phyloP scores from a whole-genome alignment of 2,329 filamentous ascomycete genomes.

The Didymella lethalis region DNA sequence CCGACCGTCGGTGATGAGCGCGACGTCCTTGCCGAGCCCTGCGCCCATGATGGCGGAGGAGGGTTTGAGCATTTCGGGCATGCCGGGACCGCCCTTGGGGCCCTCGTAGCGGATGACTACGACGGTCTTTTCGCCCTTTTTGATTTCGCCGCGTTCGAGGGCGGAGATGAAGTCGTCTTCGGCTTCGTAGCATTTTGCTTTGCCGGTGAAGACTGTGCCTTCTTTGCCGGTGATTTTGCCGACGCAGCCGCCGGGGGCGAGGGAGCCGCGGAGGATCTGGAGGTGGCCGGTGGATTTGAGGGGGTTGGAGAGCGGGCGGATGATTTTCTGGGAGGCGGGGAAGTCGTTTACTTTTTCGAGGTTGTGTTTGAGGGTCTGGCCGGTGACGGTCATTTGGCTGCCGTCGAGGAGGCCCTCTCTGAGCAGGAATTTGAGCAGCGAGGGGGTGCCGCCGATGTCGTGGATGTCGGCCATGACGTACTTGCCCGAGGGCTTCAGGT shows the following conservation, averaged over 20 bases:
- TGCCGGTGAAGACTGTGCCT: constrained; percentile 80
- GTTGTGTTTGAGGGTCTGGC: constrained; percentile 70
- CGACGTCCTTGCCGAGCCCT: constrained; percentile 79
- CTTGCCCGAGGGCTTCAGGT: constrained; percentile 82
- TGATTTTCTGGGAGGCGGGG: constrained; percentile 80
- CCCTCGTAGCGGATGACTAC: constrained; percentile 93
- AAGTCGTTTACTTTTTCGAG: constrained; percentile 78
- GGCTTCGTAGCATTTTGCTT: constrained; percentile 85
- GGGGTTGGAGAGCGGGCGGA: constrained; percentile 79
- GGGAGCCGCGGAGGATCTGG: constrained; percentile 85
- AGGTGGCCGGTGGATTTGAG: constrained; percentile 89
- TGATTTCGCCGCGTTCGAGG: constrained; percentile 74
- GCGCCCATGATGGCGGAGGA: constrained; percentile 95
- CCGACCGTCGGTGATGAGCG: constrained; percentile 89
- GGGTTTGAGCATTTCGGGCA: constrained; percentile 93
- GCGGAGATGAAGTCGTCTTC: constrained; percentile 80
- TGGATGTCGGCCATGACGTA: constrained; percentile 86
- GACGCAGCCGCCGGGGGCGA: constrained; percentile 87
- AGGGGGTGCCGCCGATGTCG: constrained; percentile 82
- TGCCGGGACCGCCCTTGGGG: constrained; percentile 90
- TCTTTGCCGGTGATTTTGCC: constrained; percentile 98
- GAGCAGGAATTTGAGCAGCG: constrained; percentile 85
- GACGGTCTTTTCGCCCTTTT: constrained; percentile 81
- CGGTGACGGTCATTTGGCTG: constrained; percentile 80
- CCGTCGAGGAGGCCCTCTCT: constrained; percentile 79